phyloP scores from a whole-genome alignment of 2,329 filamentous ascomycete species.

The Zopfia rhizophila region DNA sequence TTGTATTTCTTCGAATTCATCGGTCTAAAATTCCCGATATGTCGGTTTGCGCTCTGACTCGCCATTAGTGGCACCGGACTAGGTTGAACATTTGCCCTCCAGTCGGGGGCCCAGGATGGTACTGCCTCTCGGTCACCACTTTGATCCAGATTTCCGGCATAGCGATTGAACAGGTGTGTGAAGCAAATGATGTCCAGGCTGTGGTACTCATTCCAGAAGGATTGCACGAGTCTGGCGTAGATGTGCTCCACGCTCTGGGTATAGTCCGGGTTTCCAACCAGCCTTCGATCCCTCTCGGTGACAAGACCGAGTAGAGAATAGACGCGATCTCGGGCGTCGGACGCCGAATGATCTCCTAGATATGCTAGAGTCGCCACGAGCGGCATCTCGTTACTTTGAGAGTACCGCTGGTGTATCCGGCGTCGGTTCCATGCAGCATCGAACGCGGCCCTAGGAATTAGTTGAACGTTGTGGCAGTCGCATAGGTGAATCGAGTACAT shows the following conservation, averaged over 20 bases:
- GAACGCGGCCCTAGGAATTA: slow-evolving; percentile 36
- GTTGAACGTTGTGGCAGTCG: slow-evolving; percentile 35
- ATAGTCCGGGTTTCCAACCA: slow-evolving; percentile 40
- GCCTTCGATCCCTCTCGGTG: slow-evolving; percentile 29
- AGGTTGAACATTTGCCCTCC: slow-evolving; percentile 37
- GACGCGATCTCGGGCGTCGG: slow-evolving; percentile 40
- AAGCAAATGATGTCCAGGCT: slow-evolving; percentile 45
- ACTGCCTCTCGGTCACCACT: slow-evolving; percentile 19
- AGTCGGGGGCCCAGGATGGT: slow-evolving; percentile 43
- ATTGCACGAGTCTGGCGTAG: slow-evolving; percentile 40
- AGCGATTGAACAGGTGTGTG: slow-evolving; percentile 38
- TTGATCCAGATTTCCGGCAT: slow-evolving; percentile 25
- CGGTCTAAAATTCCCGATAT: slow-evolving; percentile 44
- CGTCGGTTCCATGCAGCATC: slow-evolving; percentile 42
- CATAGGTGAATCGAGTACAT: slow-evolving; percentile 44
- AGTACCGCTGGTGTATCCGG: slow-evolving; percentile 40
- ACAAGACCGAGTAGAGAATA: slow-evolving; percentile 44
- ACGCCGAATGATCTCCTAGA: slow-evolving; percentile 39
- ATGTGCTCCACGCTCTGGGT: slow-evolving; percentile 23
- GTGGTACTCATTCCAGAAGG: slow-evolving; percentile 35
- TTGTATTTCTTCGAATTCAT: slow-evolving; percentile 33
- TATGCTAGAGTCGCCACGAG: slow-evolving; percentile 42
- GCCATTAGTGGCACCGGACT: slow-evolving; percentile 47
- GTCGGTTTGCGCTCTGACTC: slow-evolving; percentile 40
- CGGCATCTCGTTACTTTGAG: slow-evolving; percentile 27